These are phyloP conservation scores for Claviceps citrina DNA, from an alignment of 2,329 filamentous ascomycete species.

Conservation along the genomic window DNA sequence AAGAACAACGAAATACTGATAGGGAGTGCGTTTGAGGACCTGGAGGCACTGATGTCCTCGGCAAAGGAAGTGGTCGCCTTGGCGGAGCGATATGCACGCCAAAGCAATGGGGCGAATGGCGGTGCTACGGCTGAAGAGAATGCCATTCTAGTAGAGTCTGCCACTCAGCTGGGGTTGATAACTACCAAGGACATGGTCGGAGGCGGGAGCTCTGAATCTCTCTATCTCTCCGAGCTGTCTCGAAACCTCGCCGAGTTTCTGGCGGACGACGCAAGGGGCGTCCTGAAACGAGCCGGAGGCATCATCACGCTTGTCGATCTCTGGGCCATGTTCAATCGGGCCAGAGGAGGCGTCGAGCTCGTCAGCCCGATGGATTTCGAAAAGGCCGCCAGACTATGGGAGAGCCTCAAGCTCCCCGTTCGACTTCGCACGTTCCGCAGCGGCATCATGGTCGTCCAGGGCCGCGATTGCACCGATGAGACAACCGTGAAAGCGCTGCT, in stretches of 20 bases:
- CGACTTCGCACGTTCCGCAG: constrained; percentile 80
- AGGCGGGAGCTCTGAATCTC: constrained; percentile 56
- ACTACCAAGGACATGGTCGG: constrained; percentile 90
- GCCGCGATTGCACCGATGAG: constrained; percentile 75
- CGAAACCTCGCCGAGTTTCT: constrained; percentile 78
- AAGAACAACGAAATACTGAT: constrained; percentile 91
- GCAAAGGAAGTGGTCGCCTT: constrained; percentile 92
- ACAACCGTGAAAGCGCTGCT: constrained; percentile 67
- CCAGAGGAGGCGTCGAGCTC: constrained; percentile 82
- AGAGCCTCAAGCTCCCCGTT: constrained; percentile 71
- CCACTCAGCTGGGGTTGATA: constrained; percentile 67
- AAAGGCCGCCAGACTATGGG: constrained; percentile 78
- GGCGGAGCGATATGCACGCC: constrained; percentile 70
- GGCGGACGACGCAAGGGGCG: constrained; percentile 66
- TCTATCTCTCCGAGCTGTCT: constrained; percentile 79
- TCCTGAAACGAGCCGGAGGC: constrained; percentile 66
- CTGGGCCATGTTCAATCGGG: constrained; percentile 90
- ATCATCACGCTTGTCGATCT: constrained; percentile 83
- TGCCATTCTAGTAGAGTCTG: constrained; percentile 61
- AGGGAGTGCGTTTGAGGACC: constrained; percentile 84
- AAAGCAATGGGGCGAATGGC: constrained; percentile 43
- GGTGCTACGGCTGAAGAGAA: constrained; percentile 54
- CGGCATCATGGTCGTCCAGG: constrained; percentile 86
- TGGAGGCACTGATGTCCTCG: constrained; percentile 92
- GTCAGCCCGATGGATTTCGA: constrained; percentile 86